Evolutionary conservation across 768 basidiomycete genomes (phyloP).

Genomic region (Artomyces pyxidatus): DNA sequence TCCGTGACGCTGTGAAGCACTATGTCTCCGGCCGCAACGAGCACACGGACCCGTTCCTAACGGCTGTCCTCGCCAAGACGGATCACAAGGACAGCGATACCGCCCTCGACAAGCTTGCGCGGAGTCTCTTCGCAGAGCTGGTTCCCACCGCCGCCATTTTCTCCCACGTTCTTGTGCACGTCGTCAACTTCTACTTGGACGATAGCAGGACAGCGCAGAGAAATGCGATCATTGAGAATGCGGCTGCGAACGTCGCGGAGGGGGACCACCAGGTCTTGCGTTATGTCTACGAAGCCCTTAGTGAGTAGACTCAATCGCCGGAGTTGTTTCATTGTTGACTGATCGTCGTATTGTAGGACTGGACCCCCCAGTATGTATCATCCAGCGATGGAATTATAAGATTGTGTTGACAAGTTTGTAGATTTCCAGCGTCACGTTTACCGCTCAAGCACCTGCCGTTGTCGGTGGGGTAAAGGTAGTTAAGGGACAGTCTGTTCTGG

Average conservation of each 20-base stretch:
- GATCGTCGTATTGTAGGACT: conserved; percentile 3
- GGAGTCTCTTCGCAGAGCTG: conserved; percentile 42
- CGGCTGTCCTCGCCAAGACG: conserved; percentile 15
- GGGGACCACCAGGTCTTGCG: conserved; percentile 3
- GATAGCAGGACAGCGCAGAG: neutral
- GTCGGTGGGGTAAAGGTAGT: conserved; percentile 10
- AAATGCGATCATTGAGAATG: neutral
- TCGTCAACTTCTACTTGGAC: conserved; percentile 54
- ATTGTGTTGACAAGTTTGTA: neutral
- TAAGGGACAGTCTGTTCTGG: conserved; percentile 14
- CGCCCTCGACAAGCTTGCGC: conserved; percentile 31
- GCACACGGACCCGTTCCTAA: conserved; percentile 8
- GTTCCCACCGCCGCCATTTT: conserved; percentile 50
- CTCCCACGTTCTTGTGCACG: conserved; percentile 45
- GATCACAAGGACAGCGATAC: conserved; percentile 12
- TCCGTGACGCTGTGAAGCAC: conserved; percentile 17
- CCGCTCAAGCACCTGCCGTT: neutral
- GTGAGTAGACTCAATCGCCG: conserved; percentile 1
- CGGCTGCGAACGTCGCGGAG: neutral
- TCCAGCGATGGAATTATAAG: neutral
- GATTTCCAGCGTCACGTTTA: conserved; percentile 9
- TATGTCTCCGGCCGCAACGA: conserved; percentile 17
- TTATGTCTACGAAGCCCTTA: conserved; percentile 15
- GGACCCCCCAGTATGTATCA: conserved; percentile 13
- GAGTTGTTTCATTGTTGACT: neutral